phyloP scores from a whole-genome alignment of 805 yeast species.

The Limtongozyma cylindracea region DNA sequence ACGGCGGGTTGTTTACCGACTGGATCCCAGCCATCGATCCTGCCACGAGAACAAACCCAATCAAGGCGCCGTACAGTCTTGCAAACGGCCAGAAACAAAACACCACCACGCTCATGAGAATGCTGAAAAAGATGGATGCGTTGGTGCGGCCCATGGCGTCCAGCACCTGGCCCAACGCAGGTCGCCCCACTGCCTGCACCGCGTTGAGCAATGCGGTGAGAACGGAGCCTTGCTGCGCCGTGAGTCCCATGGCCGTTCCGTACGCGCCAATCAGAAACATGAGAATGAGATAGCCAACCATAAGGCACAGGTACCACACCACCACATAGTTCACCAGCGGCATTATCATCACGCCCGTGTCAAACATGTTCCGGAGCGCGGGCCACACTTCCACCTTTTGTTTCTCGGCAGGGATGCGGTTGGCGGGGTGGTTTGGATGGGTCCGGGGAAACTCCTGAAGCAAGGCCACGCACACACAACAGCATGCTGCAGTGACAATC shows the following conservation, averaged over 20 bases:
- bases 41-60: slow-evolving; percentile 7
- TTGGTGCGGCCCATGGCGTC: slow-evolving; percentile 22
- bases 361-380: slow-evolving; percentile 9
- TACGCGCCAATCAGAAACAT: slow-evolving; percentile 13
- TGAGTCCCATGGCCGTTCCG: slow-evolving; percentile 16
- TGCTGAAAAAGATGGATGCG: slow-evolving; percentile 4
- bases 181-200: slow-evolving; percentile 22
- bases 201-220: slow-evolving; percentile 13
- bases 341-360: slow-evolving; percentile 6
- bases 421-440: too few relatives aligned
- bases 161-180: slow-evolving; percentile 18
- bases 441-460: slow-evolving; percentile 14
- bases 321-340: slow-evolving; percentile 6
- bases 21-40: slow-evolving; percentile 6
- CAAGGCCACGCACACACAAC: too few relatives aligned
- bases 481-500: slow-evolving; percentile 7
- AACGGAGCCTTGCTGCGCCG: slow-evolving; percentile 7
- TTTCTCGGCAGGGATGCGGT: too few relatives aligned
- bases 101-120: slow-evolving; percentile 5
- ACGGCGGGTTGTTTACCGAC: too few relatives aligned
- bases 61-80: slow-evolving; percentile 7
- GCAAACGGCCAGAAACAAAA: slow-evolving; percentile 15
- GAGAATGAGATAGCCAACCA: slow-evolving; percentile 12
- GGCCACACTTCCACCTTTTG: too few relatives aligned
- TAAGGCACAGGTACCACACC: slow-evolving; percentile 11